phyloP scores from a whole-genome alignment of 1,139 yeast genomes.

The Debaryomyces udenii region DNA sequence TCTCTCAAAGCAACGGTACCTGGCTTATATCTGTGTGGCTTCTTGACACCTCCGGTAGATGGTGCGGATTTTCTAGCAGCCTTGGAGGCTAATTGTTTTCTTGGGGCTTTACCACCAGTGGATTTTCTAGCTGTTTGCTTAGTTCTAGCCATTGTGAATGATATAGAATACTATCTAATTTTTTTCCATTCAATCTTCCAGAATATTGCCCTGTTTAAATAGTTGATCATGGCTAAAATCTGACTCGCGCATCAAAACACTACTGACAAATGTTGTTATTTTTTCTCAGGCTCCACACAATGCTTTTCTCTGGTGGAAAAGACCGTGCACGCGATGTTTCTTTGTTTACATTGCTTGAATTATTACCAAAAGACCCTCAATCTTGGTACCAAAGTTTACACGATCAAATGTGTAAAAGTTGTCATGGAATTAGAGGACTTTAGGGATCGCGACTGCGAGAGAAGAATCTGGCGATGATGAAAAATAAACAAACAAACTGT shows the following conservation, averaged over 20 bases:
- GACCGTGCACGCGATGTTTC: slow-evolving; percentile 3
- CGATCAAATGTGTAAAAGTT: slow-evolving; percentile 5
- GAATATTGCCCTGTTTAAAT: slow-evolving; percentile 4
- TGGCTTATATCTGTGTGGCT: slow-evolving; percentile 99
- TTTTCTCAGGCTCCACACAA: neutral
- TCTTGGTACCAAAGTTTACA: slow-evolving; percentile 1
- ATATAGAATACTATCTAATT: slow-evolving; percentile 1
- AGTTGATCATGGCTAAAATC: neutral
- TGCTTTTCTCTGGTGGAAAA: slow-evolving; percentile 2
- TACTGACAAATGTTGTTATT: neutral
- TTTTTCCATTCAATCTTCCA: no score
- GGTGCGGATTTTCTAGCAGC: slow-evolving; percentile 99
- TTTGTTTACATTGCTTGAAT: slow-evolving; percentile 3
- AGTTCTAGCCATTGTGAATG: slow-evolving; percentile 85
- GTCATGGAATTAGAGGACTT: slow-evolving; percentile 2
- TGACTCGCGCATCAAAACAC: slow-evolving; percentile 5
- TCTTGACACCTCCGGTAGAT: slow-evolving; percentile 98
- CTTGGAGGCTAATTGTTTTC: slow-evolving; percentile 98
- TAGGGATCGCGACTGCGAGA: slow-evolving; percentile 5
- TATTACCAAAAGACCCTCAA: neutral
- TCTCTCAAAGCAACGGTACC: slow-evolving; percentile 99
- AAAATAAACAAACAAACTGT: slow-evolving; percentile 4
- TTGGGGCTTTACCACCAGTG: slow-evolving; percentile 99
- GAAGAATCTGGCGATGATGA: neutral
- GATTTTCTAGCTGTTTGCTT: slow-evolving; percentile 99